These are phyloP conservation scores for Claviceps citrina DNA, from an alignment of 2,329 filamentous ascomycete genomes.

Conservation along the genomic window DNA sequence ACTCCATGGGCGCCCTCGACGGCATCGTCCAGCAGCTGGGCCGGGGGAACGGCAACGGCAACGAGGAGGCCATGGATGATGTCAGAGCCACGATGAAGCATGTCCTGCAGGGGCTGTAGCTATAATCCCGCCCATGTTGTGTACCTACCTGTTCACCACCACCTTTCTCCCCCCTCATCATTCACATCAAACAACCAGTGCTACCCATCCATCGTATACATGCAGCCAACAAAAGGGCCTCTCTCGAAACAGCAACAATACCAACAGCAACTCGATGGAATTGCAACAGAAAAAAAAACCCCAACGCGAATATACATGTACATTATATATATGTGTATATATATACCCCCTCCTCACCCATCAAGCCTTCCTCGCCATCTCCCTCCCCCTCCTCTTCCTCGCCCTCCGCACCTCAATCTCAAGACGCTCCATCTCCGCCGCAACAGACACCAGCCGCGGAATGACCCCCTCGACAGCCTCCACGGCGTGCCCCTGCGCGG, in stretches of 20 bases:
- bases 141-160: no score
- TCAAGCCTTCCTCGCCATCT: not conserved
- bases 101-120: not conserved
- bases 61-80: conserved; percentile 30
- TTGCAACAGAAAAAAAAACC: no score
- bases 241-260: no score
- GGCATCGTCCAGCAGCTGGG: conserved; percentile 31
- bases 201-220: no score
- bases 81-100: conserved; percentile 19
- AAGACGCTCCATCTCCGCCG: conserved; percentile 43
- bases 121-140: no score
- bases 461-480: conserved; percentile 41
- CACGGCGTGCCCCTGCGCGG: conserved; percentile 44
- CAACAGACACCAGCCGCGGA: conserved; percentile 40
- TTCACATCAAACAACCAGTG: no score
- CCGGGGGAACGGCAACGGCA: no score
- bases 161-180: no score
- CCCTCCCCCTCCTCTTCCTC: conserved; percentile 33
- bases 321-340: not conserved
- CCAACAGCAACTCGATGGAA: no score
- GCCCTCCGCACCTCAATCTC: conserved; percentile 55
- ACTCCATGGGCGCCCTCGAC: conserved; percentile 34
- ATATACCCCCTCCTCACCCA: not conserved
- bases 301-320: no score
- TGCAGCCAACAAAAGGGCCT: no score